Base-by-base conservation (phyloP, 2,329 filamentous ascomycete genomes). In the Aspergillus thermomutatus region DNA sequence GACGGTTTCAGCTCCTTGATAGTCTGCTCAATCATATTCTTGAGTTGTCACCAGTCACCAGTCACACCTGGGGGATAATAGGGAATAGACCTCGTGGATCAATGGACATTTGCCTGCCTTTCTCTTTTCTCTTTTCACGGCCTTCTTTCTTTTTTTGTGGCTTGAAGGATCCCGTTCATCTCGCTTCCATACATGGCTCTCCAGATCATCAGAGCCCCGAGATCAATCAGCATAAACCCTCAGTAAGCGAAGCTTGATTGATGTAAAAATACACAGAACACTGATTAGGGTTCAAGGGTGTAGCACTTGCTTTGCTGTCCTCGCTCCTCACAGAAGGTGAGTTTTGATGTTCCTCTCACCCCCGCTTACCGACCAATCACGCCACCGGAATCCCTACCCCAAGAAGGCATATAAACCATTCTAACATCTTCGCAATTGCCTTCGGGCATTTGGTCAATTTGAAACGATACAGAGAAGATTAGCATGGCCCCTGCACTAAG, bases 401-500 rank as follows among this genome's bases (percentile, higher is more conserved):
- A 5, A 19, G 17, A 31, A 34, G 11, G 43, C 41, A 61, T 70
- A 71, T 69, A 68, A 53, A 19, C 23, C 62, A 63, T 40, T 61
- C 51, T 53, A 60, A 66, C 21, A 45, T 7, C 0, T 0, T 0
- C 7, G 0, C 37, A 27, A 50, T 46, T 69, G 73, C 76, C 74
- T 78, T 76, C 70, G 75, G 76, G 74, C 77, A 83, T 82, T 81
- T 83, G 81, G 82, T 84, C 82, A 84, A 82, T 81, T 85, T 83
- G 81, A 83, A 84, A 83, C 81, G 81, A 84, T 84, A 86, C 82
- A 87, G 84, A 87, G 85, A 87, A 87, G 83, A 87, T 87, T 89
- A 89, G 87, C 87, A 89, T 89, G 87, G 87, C 87, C 87, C 83
- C 83, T 86, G 83, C 83, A 86, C 90, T 92, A 93, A 93, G 90